These are phyloP conservation scores for Tetramitus jugosus DNA, from an alignment of 208 protist genomes.

Conservation along the genomic window DNA sequence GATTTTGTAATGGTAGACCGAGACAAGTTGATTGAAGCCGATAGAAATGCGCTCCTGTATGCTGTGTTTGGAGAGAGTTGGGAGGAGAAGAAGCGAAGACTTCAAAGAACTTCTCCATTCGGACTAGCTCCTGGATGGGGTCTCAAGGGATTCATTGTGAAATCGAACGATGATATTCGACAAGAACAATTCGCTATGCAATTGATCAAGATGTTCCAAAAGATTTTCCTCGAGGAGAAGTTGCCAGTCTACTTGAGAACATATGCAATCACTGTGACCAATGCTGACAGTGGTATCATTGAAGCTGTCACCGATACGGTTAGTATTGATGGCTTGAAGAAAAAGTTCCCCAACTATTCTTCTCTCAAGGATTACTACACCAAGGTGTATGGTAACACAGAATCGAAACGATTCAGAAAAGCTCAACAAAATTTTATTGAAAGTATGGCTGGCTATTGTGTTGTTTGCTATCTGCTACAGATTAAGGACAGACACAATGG, in stretches of 20 bases:
- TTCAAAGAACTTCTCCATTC: not conserved
- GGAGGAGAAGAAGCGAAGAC: not conserved
- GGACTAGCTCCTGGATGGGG: slow-evolving; percentile 42
- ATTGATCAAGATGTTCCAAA: slow-evolving; percentile 65
- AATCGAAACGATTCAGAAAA: slow-evolving; percentile 45
- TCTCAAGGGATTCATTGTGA: slow-evolving; percentile 70
- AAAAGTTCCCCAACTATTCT: slow-evolving; percentile 23
- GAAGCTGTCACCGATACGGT: slow-evolving; percentile 70
- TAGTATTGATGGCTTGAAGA: slow-evolving; percentile 76
- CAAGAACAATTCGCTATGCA: slow-evolving; percentile 84
- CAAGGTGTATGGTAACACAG: slow-evolving; percentile 55
- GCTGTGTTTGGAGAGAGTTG: not conserved
- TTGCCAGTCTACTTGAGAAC: slow-evolving; percentile 62
- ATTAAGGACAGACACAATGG: slow-evolving; percentile 89
- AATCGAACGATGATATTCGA: slow-evolving; percentile 76
- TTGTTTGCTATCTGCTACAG: slow-evolving; percentile 83
- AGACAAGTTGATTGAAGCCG: not conserved
- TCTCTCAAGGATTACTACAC: slow-evolving; percentile 66
- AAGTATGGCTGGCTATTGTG: slow-evolving; percentile 82
- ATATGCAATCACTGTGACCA: slow-evolving; percentile 65
- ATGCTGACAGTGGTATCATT: slow-evolving; percentile 62
- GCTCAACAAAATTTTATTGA: slow-evolving; percentile 83
- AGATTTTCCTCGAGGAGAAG: slow-evolving; percentile 67
- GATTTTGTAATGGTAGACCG: slow-evolving; percentile 4
- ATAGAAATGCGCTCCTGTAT: not conserved